Percentiles rank a stretch among this genome's conserved stretches.
Evolutionary conservation across 805 yeast genomes (phyloP).

Genomic region (Scheffersomyces amazonensis): DNA sequence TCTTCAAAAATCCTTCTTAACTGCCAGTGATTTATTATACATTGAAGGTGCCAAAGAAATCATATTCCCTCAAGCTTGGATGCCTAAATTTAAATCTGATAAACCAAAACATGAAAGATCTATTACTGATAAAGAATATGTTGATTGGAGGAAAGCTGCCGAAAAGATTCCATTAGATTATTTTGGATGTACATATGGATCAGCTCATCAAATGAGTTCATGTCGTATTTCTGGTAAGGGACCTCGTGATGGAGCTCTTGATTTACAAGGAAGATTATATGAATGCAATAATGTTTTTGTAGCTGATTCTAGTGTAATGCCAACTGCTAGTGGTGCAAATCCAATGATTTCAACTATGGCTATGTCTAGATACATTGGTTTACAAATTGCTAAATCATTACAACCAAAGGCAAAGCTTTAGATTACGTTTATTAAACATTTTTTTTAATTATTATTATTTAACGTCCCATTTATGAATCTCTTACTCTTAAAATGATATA

Average conservation of each 20-base stretch:
- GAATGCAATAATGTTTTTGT: constrained; percentile 48
- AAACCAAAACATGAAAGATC: constrained; percentile 36
- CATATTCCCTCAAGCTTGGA: constrained; percentile 26
- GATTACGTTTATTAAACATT: neutral
- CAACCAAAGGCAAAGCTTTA: constrained; percentile 22
- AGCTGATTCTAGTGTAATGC: constrained; percentile 50
- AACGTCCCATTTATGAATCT: too few relatives aligned
- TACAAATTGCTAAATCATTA: constrained; percentile 33
- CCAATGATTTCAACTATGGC: constrained; percentile 53
- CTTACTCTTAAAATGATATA: too few relatives aligned
- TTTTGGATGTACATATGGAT: constrained; percentile 36
- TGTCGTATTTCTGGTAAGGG: constrained; percentile 51
- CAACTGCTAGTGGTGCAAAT: constrained; percentile 52
- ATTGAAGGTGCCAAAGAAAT: constrained; percentile 49
- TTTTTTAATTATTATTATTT: neutral
- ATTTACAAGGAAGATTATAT: constrained; percentile 41
- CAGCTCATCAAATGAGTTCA: constrained; percentile 54
- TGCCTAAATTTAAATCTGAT: constrained; percentile 34
- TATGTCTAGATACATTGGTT: constrained; percentile 40
- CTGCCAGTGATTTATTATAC: constrained; percentile 44
- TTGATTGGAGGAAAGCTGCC: constrained; percentile 28
- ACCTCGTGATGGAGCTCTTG: constrained; percentile 43
- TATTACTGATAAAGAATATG: constrained; percentile 43
- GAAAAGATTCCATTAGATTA: constrained; percentile 22
- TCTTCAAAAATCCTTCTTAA: constrained; percentile 32